These are phyloP conservation scores for Tricholoma furcatifolium DNA, from an alignment of 768 basidiomycete species.

Conservation along the genomic window DNA sequence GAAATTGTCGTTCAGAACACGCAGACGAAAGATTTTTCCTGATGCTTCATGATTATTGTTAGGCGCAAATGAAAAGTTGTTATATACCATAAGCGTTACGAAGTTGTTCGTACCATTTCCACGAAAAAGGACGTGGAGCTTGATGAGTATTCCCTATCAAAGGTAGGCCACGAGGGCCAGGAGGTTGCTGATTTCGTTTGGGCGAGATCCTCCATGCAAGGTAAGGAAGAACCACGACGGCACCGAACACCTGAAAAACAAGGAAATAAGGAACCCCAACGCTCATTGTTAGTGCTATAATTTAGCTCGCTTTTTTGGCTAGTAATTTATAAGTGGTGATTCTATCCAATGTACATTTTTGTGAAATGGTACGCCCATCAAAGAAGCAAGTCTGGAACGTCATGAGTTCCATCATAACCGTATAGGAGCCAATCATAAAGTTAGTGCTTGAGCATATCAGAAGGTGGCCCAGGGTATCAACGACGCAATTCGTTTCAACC, in stretches of 20 bases:
- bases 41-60: no score
- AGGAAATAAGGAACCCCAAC: neutral
- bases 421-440: no score
- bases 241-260: neutral
- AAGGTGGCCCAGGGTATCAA: no score
- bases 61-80: neutral
- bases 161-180: constrained; percentile 4
- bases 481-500: no score
- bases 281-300: neutral
- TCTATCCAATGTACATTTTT: no score
- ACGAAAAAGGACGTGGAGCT: constrained; percentile 8
- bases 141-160: constrained; percentile 8
- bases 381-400: no score
- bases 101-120: constrained; percentile 10
- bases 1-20: constrained; percentile 7
- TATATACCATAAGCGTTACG: neutral
- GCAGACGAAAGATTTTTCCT: constrained; percentile 7
- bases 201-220: neutral
- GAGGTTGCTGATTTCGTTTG: neutral
- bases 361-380: no score
- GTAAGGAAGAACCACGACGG: neutral
- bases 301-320: no score
- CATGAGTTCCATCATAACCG: no score
- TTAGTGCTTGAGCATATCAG: no score
- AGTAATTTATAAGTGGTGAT: no score